Base-by-base conservation (phyloP, 1,284 basidiomycete genomes). In the Leccinum angustisporum region DNA sequence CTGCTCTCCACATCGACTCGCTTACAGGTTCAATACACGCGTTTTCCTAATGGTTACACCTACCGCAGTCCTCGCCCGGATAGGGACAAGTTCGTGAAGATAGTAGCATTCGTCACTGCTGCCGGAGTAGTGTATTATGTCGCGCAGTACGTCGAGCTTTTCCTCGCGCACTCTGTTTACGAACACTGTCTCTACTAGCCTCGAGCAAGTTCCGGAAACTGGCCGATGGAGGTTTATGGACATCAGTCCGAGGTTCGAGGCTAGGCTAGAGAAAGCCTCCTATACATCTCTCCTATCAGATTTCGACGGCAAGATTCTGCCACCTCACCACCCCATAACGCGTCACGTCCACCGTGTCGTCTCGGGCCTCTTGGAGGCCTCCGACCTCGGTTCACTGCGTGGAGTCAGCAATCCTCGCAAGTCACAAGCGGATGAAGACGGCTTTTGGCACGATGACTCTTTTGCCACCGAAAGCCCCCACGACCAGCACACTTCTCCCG, bases 171-270 rank as follows among this genome's bases (percentile, higher is more conserved):
- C 43, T 40, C 36, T 31, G n/a, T 57, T 60, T 5, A 63, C 48
- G 16, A 52, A 31, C 18, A 2, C 18, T 38, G 34, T 43, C 25
- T 54, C 51, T 40, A 43, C 33, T 64, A 95, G 93, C 70, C 78
- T 94, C 18, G 93, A 95, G 70, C 81, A 84, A 68, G 90, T 92
- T 0, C 88, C 90, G 5, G 87, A 93, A 69, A 95, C 94, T 0
- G 93, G 93, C 0, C 76, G 94, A 61, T 88, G 87, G 82, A 77
- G 94, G 21, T 95, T 95, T 72, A 96, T 97, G 83, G 88, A 90
- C 69, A 82, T 90, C 7, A 83, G 82, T 43, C 81, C 82, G 0
- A 77, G 80, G 59, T 76, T 76, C 52, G 93, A 96, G 75, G 78
- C 81, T 4, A 72, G 70, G 82, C 71, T 89, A 11, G 86, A 79